Percentiles rank a stretch among this genome's conserved stretches.
Conservation (phyloP, 345 rosid genomes). For the Brassica juncea region DNA sequence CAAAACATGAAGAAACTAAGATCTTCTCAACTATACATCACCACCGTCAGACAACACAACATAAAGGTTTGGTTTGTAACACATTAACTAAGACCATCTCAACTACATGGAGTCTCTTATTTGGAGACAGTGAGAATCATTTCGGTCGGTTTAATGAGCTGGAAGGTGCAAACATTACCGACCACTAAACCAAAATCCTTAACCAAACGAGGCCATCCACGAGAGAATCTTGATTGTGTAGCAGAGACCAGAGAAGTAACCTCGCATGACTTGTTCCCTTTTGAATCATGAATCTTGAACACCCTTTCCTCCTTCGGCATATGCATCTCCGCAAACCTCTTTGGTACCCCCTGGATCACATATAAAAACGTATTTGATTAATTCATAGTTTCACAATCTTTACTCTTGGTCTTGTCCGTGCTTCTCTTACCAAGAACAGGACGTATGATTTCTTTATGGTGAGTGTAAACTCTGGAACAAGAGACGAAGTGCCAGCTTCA, state of each 20-base stretch:
- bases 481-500: slow-evolving; percentile 6
- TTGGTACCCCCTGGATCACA: not conserved
- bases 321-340: slow-evolving; percentile 4
- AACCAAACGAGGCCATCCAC: slow-evolving; percentile 34
- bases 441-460: slow-evolving; percentile 27
- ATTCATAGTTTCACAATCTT: not conserved
- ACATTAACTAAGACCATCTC: slow-evolving; percentile 6
- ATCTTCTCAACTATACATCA: not conserved
- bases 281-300: not conserved
- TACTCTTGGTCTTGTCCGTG: not conserved
- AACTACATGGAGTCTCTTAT: not conserved
- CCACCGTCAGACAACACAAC: not conserved
- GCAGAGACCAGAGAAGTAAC: slow-evolving; percentile 5
- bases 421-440: slow-evolving; percentile 29
- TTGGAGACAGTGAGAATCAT: slow-evolving; percentile 20
- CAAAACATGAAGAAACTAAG: not conserved
- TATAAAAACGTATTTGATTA: not conserved
- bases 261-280: slow-evolving; percentile 19
- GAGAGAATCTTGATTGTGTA: slow-evolving; percentile 24
- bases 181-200: slow-evolving; percentile 8
- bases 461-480: slow-evolving; percentile 21
- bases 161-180: slow-evolving; percentile 33
- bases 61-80: slow-evolving; percentile 4
- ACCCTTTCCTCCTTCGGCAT: not conserved
- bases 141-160: slow-evolving; percentile 22